Base-by-base conservation (phyloP, 345 rosid species). In the Citrus hindsii region DNA sequence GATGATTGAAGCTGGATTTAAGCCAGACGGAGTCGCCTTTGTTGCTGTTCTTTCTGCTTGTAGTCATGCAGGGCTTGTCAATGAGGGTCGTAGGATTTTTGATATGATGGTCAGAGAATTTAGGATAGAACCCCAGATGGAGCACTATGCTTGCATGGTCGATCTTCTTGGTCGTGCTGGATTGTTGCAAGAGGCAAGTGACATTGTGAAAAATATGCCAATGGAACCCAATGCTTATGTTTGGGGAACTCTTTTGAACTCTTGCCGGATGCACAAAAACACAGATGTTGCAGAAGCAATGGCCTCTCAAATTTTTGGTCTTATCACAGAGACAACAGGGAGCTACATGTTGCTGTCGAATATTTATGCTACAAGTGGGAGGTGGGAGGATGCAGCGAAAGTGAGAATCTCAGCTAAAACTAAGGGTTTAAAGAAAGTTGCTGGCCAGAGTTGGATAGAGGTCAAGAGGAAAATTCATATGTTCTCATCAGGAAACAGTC, bases 41-140 rank as follows among this genome's bases (percentile, higher is more conserved):
- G 82, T 90, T 60, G 90, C 98, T 42, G 85, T 90, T 87, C 94
- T 89, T 73, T 91, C 98, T 77, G 92, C 97, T 5, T 93, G 94
- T 77, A 90, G 91, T 84, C 97, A 89, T 74, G 86, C 92, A 37
- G 94, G 97, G 69, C 86, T 93, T 74, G 93, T 90, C 60, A 67
- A 77, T 25, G 80, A 88, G 82, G 98, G 92, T 13, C 89, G 86
- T 58, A 74, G 48, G 25, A 67, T 88, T 72, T 89, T 88, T 75
- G 56, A 86, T 74, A 81, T 81, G 19, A 90, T 91, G 93, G 35
- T 55, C 24, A 58, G 14, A 27, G 81, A 77, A 32, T 88, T 82
- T 35, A 87, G 84, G 40, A 76, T 89, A 53, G 83, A 87, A 80
- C 93, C 92, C 7, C 82, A 77, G 42, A 90, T 89, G 86, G 93